phyloP scores from a whole-genome alignment of 495 filamentous ascomycete genomes.

The Penicillium ochrochloron region DNA sequence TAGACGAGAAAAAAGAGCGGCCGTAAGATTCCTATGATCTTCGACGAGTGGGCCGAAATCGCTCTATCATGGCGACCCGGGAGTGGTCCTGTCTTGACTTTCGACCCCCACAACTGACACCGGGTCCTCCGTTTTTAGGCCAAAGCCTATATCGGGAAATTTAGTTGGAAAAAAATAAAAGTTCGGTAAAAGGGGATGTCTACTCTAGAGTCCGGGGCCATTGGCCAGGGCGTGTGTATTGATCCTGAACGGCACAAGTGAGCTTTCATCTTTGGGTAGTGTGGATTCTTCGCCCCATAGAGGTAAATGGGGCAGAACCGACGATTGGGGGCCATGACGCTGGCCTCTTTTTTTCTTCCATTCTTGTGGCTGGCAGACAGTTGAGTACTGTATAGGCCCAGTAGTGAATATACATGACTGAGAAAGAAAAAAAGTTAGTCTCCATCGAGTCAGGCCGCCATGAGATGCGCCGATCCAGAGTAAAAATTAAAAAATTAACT shows the following conservation, averaged over 20 bases:
- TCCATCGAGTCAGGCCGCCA: constrained; percentile 14
- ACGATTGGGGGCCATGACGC: constrained; percentile 31
- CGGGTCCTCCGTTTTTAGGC: constrained; percentile 22
- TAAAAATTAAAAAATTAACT: constrained; percentile 16
- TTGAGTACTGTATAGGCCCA: not conserved
- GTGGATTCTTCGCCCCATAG: constrained; percentile 30
- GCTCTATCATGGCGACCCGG: constrained; percentile 7
- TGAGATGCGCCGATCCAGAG: constrained; percentile 13
- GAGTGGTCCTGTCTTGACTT: constrained; percentile 15
- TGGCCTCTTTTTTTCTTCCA: not conserved
- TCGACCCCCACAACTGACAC: constrained; percentile 30
- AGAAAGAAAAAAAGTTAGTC: constrained; percentile 19
- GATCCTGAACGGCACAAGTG: constrained; percentile 27
- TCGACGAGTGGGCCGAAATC: constrained; percentile 25
- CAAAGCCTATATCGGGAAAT: constrained; percentile 20
- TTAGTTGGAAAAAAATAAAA: not conserved
- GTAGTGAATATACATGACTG: not conserved
- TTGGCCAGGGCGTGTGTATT: constrained; percentile 30
- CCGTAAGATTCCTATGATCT: constrained; percentile 28
- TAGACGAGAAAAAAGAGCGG: constrained; percentile 9
- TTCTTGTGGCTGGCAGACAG: constrained; percentile 16
- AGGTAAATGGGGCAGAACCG: constrained; percentile 22
- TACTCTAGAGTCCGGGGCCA: constrained; percentile 26
- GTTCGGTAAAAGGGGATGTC: constrained; percentile 20
- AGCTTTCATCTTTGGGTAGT: constrained; percentile 17